A percentile compares a stretch with the other conserved stretches of the same genome.
Evolutionary conservation across 2,329 filamentous ascomycete species (phyloP).

Genomic region (Fusarium marasasianum): DNA sequence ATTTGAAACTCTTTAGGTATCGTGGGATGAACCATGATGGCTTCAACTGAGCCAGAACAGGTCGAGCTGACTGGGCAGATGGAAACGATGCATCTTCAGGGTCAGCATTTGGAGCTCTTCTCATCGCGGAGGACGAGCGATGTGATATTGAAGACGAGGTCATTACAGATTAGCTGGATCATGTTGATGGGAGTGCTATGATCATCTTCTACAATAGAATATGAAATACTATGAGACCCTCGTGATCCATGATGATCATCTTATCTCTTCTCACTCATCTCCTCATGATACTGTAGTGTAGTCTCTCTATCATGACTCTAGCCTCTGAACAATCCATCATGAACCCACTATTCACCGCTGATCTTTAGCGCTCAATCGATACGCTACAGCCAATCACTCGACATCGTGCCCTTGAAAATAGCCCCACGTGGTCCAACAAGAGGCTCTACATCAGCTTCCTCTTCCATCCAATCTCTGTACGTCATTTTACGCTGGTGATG

Average conservation of each 20-base stretch:
- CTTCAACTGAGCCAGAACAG: background rate
- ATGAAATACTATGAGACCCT: background rate
- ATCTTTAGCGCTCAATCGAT: conserved; percentile 9
- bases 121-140: conserved; percentile 28
- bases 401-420: conserved; percentile 26
- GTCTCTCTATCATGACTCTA: background rate
- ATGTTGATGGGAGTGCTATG: background rate
- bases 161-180: conserved; percentile 16
- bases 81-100: conserved; percentile 26
- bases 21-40: background rate
- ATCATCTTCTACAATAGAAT: too few species aligned
- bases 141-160: conserved; percentile 23
- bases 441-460: conserved; percentile 9
- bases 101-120: conserved; percentile 1
- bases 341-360: background rate
- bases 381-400: conserved; percentile 36
- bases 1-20: conserved; percentile 10
- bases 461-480: conserved; percentile 3
- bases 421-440: conserved; percentile 32
- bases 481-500: background rate
- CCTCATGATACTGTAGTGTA: background rate
- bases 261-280: background rate
- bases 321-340: background rate
- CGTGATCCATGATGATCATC: background rate
- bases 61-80: background rate